Conservation (phyloP, 108 stramenopile species). For the Chaetoceros tenuissimus region DNA sequence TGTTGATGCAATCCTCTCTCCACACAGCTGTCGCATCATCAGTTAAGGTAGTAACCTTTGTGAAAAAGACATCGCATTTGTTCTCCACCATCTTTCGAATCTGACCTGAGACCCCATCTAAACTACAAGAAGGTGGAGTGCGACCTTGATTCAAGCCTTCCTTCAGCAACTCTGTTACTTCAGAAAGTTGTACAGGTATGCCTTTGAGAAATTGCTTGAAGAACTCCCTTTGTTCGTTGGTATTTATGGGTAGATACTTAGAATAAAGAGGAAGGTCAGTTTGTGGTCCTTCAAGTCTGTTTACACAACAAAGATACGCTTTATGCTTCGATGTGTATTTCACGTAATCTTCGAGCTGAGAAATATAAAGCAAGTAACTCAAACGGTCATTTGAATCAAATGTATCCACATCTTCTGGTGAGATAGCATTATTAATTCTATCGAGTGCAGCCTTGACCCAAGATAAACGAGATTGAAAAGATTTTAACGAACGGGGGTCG, state of each 20-base stretch:
- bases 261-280: slow-evolving; percentile 41
- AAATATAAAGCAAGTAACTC: slow-evolving; percentile 26
- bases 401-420: slow-evolving; percentile 8
- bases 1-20: no score
- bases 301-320: slow-evolving; percentile 41
- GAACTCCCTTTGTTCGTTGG: slow-evolving; percentile 18
- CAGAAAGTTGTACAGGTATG: slow-evolving; percentile 21
- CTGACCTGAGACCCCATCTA: slow-evolving; percentile 23
- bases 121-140: slow-evolving; percentile 22
- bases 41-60: slow-evolving; percentile 11
- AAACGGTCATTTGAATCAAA: slow-evolving; percentile 15
- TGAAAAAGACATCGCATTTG: slow-evolving; percentile 14
- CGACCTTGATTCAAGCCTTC: slow-evolving; percentile 17
- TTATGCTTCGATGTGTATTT: slow-evolving; percentile 24
- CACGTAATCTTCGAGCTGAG: slow-evolving; percentile 34
- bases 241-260: slow-evolving; percentile 34
- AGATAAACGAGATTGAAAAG: slow-evolving; percentile 24
- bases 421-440: slow-evolving; percentile 14
- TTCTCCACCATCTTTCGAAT: slow-evolving; percentile 21
- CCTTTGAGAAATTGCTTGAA: slow-evolving; percentile 27
- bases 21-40: slow-evolving; percentile 7
- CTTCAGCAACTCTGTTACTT: slow-evolving; percentile 19
- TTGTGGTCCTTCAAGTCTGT: slow-evolving; percentile 47
- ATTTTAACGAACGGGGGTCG: slow-evolving; percentile 34
- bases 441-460: slow-evolving; percentile 31